A percentile compares a stretch with the other conserved stretches of the same genome.
Conservation (phyloP, 805 yeast genomes). For the Teunomyces cretensis region DNA sequence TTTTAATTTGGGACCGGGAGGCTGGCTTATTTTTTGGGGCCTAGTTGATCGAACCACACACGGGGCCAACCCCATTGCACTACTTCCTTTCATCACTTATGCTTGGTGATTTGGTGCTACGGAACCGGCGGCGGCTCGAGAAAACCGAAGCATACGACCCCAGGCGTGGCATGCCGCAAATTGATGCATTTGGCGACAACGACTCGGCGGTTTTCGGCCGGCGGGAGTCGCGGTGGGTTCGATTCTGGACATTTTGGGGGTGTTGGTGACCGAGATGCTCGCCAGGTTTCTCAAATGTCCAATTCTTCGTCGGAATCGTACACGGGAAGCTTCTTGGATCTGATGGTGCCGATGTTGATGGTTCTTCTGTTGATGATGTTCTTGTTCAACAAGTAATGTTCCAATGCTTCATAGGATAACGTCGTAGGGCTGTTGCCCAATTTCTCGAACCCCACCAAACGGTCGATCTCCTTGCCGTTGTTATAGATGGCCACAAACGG, state of each 20-base stretch:
- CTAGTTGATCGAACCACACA: too few relatives aligned
- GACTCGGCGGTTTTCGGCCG: too few relatives aligned
- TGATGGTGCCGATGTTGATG: constrained; percentile 22
- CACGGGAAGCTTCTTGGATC: constrained; percentile 4
- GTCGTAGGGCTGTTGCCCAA: constrained; percentile 48
- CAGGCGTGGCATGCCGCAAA: too few relatives aligned
- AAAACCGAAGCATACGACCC: neutral
- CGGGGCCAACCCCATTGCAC: neutral
- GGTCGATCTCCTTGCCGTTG: constrained; percentile 56
- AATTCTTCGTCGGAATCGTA: constrained; percentile 33
- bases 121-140: constrained; percentile 1
- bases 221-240: neutral
- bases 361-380: constrained; percentile 36
- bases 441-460: constrained; percentile 70
- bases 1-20: too few relatives aligned
- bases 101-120: constrained; percentile 11
- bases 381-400: constrained; percentile 23
- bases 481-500: constrained; percentile 69
- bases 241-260: neutral
- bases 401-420: constrained; percentile 51
- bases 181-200: too few relatives aligned
- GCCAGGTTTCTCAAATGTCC: constrained; percentile 7
- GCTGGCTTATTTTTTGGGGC: too few relatives aligned
- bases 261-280: too few relatives aligned
- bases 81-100: neutral